Conservation (phyloP, 202 grass and related monocot species). For the Cymbopogon flexuosus region DNA sequence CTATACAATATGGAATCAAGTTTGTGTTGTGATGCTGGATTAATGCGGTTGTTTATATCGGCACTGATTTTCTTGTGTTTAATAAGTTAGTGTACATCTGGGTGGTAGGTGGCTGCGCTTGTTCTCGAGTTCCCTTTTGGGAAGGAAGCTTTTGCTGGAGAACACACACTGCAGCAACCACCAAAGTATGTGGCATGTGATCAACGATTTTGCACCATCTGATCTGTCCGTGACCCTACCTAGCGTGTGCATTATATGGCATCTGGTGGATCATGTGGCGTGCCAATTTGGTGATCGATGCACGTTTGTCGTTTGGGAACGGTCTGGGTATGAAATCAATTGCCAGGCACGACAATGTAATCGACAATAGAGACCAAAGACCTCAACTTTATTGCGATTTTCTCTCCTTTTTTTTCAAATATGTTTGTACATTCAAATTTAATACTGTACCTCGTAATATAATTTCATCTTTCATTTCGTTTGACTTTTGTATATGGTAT, state of each 20-base stretch:
- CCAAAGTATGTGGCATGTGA: conserved; percentile 37
- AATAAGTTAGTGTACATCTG: conserved; percentile 23
- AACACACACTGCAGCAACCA: neutral
- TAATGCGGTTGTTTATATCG: conserved; percentile 7
- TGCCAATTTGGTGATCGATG: neutral
- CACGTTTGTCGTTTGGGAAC: neutral
- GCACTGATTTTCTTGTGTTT: conserved; percentile 39
- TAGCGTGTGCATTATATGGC: neutral
- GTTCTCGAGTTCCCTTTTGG: conserved; percentile 41
- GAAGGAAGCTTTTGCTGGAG: conserved; percentile 31
- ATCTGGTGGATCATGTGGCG: neutral
- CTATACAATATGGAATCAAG: conserved; percentile 19
- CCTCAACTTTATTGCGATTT: neutral
- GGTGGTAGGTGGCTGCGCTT: conserved; percentile 24
- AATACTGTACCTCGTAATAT: neutral
- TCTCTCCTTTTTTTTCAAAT: too few relatives aligned
- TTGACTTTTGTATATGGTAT: neutral
- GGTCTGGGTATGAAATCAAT: neutral
- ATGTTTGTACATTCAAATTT: neutral
- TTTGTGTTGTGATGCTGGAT: conserved; percentile 10
- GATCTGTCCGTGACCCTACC: neutral
- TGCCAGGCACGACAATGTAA: neutral
- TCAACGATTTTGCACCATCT: conserved; percentile 37
- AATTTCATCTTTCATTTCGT: neutral
- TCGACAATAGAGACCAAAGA: neutral